These are phyloP conservation scores for Speleostelium caveatum DNA, from an alignment of 78 protist species.

Conservation along the genomic window DNA sequence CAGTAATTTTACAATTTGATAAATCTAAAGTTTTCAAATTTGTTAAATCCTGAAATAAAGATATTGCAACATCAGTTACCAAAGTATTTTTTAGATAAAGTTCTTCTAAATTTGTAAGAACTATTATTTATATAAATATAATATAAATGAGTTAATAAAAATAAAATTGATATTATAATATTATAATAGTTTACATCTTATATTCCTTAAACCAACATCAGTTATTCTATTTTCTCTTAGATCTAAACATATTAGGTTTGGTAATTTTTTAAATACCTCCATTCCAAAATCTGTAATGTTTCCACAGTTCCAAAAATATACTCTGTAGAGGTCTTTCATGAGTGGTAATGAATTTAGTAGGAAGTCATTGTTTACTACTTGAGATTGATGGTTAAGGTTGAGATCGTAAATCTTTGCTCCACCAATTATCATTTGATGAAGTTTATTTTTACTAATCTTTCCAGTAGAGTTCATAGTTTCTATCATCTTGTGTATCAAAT, in stretches of 20 bases:
- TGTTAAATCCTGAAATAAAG: neutral
- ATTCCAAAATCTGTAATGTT: constrained; percentile 15
- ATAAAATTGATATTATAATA: neutral
- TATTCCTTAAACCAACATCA: constrained; percentile 20
- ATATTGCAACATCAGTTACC: constrained; percentile 17
- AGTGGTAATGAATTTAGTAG: neutral
- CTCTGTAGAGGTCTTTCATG: neutral
- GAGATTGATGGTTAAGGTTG: constrained; percentile 15
- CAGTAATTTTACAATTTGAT: constrained; percentile 33
- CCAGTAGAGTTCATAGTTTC: constrained; percentile 5
- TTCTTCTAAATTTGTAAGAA: constrained; percentile 23
- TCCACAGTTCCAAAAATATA: constrained; percentile 24
- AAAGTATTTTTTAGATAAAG: constrained; percentile 38
- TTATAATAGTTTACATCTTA: constrained; percentile 13
- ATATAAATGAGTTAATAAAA: neutral
- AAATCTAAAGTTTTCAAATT: constrained; percentile 43
- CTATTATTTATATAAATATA: constrained; percentile 1
- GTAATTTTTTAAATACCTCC: constrained; percentile 21
- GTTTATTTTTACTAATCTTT: neutral
- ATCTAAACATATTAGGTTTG: constrained; percentile 14
- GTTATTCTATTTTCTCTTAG: constrained; percentile 28
- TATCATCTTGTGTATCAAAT: constrained; percentile 10
- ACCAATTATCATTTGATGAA: constrained; percentile 33
- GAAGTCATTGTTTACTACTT: constrained; percentile 42
- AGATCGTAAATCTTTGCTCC: constrained; percentile 15